Percentiles rank a stretch among this genome's conserved stretches.
Evolutionary conservation across 257 asterid genomes (phyloP).

Genomic region (Solanum verrucosum): DNA sequence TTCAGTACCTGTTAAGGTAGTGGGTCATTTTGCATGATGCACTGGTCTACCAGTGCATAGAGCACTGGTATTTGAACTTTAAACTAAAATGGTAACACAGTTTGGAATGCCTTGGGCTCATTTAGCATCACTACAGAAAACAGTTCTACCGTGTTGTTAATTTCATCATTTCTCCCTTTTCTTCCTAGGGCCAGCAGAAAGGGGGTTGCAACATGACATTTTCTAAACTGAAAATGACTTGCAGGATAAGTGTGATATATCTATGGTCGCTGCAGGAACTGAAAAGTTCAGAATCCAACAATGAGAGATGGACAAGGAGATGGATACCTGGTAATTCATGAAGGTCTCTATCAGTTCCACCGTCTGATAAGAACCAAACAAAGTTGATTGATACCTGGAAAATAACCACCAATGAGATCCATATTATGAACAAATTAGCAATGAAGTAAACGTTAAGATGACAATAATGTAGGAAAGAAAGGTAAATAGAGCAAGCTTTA

Average conservation of each 20-base stretch:
- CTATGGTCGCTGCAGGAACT: neutral
- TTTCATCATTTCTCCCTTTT: neutral
- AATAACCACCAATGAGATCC: neutral
- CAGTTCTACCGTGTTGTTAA: neutral
- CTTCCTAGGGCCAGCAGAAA: neutral
- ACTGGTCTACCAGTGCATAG: neutral
- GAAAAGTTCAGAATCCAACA: neutral
- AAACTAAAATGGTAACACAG: neutral
- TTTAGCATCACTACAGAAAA: neutral
- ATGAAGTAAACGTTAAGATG: neutral
- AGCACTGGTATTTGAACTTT: neutral
- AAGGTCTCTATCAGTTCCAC: slow-evolving; percentile 92
- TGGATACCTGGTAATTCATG: slow-evolving; percentile 87
- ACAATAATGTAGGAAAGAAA: neutral
- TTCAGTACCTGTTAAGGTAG: neutral
- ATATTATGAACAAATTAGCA: neutral
- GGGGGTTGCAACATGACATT: neutral
- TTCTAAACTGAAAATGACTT: neutral
- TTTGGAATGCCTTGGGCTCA: neutral
- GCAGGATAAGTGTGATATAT: neutral
- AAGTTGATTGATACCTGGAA: slow-evolving; percentile 86
- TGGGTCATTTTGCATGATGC: neutral
- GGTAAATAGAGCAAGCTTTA: neutral
- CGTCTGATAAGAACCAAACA: slow-evolving; percentile 90
- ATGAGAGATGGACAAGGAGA: neutral